Percentiles rank a stretch among this genome's conserved stretches.
These are phyloP conservation scores for Saccharomycopsis vini DNA, from an alignment of 805 yeast genomes.

Conservation along the genomic window DNA sequence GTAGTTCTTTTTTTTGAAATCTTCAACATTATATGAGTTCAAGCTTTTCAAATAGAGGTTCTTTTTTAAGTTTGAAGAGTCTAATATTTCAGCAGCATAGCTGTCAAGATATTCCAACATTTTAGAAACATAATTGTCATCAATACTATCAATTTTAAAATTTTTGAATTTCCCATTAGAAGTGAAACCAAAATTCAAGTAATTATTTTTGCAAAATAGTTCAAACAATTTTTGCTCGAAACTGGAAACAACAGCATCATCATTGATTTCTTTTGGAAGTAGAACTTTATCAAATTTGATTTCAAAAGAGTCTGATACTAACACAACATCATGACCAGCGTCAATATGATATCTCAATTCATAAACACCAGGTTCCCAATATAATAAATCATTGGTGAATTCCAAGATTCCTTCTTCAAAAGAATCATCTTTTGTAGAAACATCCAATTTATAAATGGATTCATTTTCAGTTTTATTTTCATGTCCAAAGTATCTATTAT, in stretches of 20 bases:
- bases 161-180: background rate
- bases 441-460: background rate
- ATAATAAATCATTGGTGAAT: conserved; percentile 41
- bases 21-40: conserved; percentile 17
- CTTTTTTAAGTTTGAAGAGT: conserved; percentile 6
- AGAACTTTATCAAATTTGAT: conserved; percentile 34
- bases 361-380: conserved; percentile 62
- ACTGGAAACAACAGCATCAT: conserved; percentile 11
- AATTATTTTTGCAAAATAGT: conserved; percentile 7
- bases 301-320: conserved; percentile 59
- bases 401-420: conserved; percentile 35
- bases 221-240: conserved; percentile 9
- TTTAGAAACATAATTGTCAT: conserved; percentile 9
- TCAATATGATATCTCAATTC: conserved; percentile 66
- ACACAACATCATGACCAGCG: conserved; percentile 61
- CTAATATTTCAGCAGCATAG: conserved; percentile 8
- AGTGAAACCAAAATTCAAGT: conserved; percentile 8
- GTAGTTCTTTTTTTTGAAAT: conserved; percentile 14
- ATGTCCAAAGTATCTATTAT: conserved; percentile 20
- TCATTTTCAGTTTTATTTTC: conserved; percentile 4
- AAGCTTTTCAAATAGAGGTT: conserved; percentile 14
- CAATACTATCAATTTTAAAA: background rate
- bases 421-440: conserved; percentile 18
- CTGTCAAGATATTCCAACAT: conserved; percentile 11
- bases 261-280: conserved; percentile 20